Conservation (phyloP, 495 filamentous ascomycete species). For the Hypoxylon lienhwacheense region DNA sequence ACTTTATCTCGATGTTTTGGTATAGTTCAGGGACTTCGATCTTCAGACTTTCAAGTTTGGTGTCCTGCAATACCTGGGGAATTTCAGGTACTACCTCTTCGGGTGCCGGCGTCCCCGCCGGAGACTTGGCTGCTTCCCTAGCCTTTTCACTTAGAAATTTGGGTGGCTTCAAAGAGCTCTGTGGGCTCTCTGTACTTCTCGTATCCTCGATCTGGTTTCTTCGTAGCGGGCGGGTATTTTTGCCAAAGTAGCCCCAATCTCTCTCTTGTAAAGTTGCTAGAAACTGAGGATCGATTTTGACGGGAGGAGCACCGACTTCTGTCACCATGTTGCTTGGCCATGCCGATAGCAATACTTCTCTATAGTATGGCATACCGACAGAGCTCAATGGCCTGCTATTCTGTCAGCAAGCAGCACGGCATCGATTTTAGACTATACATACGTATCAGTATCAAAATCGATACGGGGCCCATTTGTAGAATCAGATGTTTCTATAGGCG, state of each 20-base stretch:
- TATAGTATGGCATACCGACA: constrained; percentile 91
- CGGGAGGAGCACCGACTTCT: constrained; percentile 79
- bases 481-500: constrained; percentile 62
- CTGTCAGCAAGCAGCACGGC: constrained; percentile 32
- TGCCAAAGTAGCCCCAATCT: constrained; percentile 72
- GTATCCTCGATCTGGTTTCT: constrained; percentile 86
- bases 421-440: constrained; percentile 35
- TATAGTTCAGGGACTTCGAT: constrained; percentile 83
- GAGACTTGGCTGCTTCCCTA: constrained; percentile 61
- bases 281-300: constrained; percentile 72
- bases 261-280: constrained; percentile 66
- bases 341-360: constrained; percentile 80
- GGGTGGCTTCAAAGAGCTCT: constrained; percentile 61
- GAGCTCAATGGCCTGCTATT: constrained; percentile 70
- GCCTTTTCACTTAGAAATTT: constrained; percentile 95
- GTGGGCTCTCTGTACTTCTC: constrained; percentile 58
- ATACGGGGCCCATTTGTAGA: constrained; percentile 25
- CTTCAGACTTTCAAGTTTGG: constrained; percentile 63
- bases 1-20: constrained; percentile 91
- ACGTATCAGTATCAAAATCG: constrained; percentile 60
- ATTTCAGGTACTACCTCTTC: constrained; percentile 61
- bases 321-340: constrained; percentile 84
- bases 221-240: constrained; percentile 70
- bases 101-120: constrained; percentile 55
- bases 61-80: constrained; percentile 49